These are phyloP conservation scores for Voacanga thouarsii DNA, from an alignment of 257 asterid species.

Conservation along the genomic window DNA sequence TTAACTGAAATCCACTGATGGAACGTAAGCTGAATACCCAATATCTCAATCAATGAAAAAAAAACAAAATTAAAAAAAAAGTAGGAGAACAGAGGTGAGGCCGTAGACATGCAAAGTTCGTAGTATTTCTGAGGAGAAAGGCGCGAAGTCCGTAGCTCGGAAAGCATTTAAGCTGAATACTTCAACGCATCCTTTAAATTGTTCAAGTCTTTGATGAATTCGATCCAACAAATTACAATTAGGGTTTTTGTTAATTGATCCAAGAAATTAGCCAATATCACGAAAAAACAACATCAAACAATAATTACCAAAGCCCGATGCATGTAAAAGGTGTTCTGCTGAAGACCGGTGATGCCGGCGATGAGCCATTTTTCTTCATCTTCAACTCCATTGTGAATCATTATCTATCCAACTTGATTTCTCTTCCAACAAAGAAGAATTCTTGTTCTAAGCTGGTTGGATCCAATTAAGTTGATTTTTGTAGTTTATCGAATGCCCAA, in stretches of 20 bases:
- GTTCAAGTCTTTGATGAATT: conserved; percentile 64
- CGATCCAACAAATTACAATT: conserved; percentile 21
- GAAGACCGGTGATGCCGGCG: conserved; percentile 95
- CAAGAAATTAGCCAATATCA: neutral
- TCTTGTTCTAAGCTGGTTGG: neutral
- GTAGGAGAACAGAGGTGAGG: conserved; percentile 3
- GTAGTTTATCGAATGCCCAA: too few relatives aligned
- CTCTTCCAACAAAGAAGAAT: neutral
- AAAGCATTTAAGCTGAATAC: conserved; percentile 97
- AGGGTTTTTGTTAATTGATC: conserved; percentile 36
- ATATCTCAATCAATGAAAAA: conserved; percentile 2
- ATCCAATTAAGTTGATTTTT: too few relatives aligned
- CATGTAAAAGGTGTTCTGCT: conserved; percentile 96
- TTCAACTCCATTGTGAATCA: conserved; percentile 72
- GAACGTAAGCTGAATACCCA: conserved; percentile 5
- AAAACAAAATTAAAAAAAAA: too few relatives aligned
- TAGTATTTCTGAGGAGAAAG: conserved; percentile 98
- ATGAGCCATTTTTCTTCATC: conserved; percentile 97
- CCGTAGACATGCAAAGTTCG: conserved; percentile 73
- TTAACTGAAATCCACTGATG: neutral
- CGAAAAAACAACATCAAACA: neutral
- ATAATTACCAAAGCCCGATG: conserved; percentile 88
- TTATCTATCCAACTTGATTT: conserved; percentile 6
- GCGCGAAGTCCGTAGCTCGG: conserved; percentile 97
- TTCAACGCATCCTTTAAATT: conserved; percentile 94